Percentiles rank a stretch among this genome's conserved stretches.
Conservation (phyloP, 148 eudicot species). For the Arctostaphylos glauca region DNA sequence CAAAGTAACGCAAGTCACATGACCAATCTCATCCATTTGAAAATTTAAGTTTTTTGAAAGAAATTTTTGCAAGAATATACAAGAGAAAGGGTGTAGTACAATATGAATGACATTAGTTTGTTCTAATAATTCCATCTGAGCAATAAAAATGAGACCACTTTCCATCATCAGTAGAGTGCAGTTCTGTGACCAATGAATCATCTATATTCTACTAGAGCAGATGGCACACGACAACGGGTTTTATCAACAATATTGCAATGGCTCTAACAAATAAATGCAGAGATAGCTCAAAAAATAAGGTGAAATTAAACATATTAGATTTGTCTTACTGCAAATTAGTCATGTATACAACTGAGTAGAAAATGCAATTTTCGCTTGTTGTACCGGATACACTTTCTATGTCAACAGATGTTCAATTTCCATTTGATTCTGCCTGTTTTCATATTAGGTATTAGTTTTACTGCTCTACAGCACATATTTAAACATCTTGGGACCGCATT, state of each 20-base stretch:
- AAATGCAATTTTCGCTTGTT: background rate
- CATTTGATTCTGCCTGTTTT: background rate
- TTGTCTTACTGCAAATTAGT: background rate
- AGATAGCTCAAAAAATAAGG: background rate
- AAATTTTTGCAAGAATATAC: background rate
- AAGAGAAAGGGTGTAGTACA: background rate
- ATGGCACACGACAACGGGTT: background rate
- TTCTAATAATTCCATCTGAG: background rate
- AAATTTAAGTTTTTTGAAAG: background rate
- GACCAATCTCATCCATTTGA: background rate
- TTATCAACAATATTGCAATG: background rate
- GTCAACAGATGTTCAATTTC: background rate
- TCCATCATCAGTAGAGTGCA: background rate
- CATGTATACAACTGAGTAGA: background rate
- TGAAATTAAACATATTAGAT: background rate
- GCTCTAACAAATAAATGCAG: background rate
- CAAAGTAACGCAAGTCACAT: background rate
- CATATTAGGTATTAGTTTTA: background rate
- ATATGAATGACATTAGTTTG: background rate
- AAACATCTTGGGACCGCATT: no score
- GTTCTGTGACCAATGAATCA: background rate
- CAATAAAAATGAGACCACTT: background rate
- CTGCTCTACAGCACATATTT: background rate
- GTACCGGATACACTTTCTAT: background rate
- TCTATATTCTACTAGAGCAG: background rate